Conservation (phyloP, 2,329 filamentous ascomycete species). For the Pyrenophora seminiperda region DNA sequence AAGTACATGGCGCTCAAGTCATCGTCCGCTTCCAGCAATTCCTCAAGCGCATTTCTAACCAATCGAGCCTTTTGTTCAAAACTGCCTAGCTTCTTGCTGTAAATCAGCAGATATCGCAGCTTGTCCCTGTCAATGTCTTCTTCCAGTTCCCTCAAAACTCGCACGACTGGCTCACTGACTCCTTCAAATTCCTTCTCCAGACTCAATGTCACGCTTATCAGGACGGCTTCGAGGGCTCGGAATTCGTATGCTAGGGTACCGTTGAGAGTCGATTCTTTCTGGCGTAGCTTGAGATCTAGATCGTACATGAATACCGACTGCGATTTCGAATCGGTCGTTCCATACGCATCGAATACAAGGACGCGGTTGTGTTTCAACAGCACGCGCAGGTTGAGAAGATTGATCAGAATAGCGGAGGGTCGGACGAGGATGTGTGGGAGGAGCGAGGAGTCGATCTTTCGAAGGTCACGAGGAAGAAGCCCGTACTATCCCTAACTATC, state of each 20-base stretch:
- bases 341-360: slow-evolving; percentile 94
- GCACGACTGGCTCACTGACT: slow-evolving; percentile 88
- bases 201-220: slow-evolving; percentile 90
- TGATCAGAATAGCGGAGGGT: slow-evolving; percentile 90
- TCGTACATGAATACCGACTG: slow-evolving; percentile 99
- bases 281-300: slow-evolving; percentile 86
- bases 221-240: slow-evolving; percentile 88
- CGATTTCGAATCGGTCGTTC: slow-evolving; percentile 90
- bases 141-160: slow-evolving; percentile 86
- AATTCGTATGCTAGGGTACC: slow-evolving; percentile 86
- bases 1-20: slow-evolving; percentile 95
- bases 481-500: slow-evolving; percentile 69
- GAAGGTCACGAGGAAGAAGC: slow-evolving; percentile 87
- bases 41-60: slow-evolving; percentile 92
- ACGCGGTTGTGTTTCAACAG: slow-evolving; percentile 95
- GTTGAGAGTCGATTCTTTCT: slow-evolving; percentile 65
- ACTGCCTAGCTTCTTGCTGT: slow-evolving; percentile 93
- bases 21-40: slow-evolving; percentile 93
- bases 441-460: slow-evolving; percentile 96
- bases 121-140: slow-evolving; percentile 97
- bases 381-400: slow-evolving; percentile 92
- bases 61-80: slow-evolving; percentile 97
- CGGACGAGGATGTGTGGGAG: slow-evolving; percentile 94
- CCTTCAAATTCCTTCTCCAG: slow-evolving; percentile 94
- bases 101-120: slow-evolving; percentile 84